Conservation (phyloP, 1,284 basidiomycete genomes). For the Porphyrellus sp. region DNA sequence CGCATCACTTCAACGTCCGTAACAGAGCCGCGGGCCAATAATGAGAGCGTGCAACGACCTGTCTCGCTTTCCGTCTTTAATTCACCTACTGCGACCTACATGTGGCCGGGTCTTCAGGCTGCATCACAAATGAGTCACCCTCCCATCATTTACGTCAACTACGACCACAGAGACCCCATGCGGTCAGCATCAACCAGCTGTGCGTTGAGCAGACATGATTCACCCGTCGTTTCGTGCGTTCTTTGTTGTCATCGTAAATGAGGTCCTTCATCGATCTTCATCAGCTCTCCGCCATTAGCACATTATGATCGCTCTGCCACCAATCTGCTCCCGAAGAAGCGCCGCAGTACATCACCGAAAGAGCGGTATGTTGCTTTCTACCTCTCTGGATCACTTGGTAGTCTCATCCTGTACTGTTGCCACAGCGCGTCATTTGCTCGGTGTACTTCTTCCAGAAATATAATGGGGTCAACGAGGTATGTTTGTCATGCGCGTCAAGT, state of each 20-base stretch:
- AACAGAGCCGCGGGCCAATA: slow-evolving; percentile 23
- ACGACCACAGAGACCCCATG: slow-evolving; percentile 33
- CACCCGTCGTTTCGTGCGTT: slow-evolving; percentile 32
- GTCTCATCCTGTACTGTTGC: slow-evolving; percentile 13
- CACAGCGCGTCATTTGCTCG: slow-evolving; percentile 17
- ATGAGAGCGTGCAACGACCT: slow-evolving; percentile 33
- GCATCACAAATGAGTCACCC: slow-evolving; percentile 38
- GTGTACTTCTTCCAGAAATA: slow-evolving; percentile 16
- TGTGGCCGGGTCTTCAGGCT: slow-evolving; percentile 39
- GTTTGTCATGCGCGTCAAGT: not conserved
- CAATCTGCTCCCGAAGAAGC: slow-evolving; percentile 34
- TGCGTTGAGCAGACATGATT: slow-evolving; percentile 29
- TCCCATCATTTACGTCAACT: slow-evolving; percentile 40
- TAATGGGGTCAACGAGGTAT: slow-evolving; percentile 32
- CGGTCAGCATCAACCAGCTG: slow-evolving; percentile 34
- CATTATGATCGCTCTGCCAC: slow-evolving; percentile 29
- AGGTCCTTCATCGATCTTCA: slow-evolving; percentile 18
- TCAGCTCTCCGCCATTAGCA: slow-evolving; percentile 32
- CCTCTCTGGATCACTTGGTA: not conserved
- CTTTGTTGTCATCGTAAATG: slow-evolving; percentile 14
- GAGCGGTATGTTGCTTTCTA: slow-evolving; percentile 22
- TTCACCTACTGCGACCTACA: slow-evolving; percentile 41
- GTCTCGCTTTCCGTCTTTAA: slow-evolving; percentile 39
- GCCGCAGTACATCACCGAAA: slow-evolving; percentile 34
- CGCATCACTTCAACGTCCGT: slow-evolving; percentile 23